Base-by-base conservation (phyloP, 176 grass and related monocot species). In the Juncus effusus region DNA sequence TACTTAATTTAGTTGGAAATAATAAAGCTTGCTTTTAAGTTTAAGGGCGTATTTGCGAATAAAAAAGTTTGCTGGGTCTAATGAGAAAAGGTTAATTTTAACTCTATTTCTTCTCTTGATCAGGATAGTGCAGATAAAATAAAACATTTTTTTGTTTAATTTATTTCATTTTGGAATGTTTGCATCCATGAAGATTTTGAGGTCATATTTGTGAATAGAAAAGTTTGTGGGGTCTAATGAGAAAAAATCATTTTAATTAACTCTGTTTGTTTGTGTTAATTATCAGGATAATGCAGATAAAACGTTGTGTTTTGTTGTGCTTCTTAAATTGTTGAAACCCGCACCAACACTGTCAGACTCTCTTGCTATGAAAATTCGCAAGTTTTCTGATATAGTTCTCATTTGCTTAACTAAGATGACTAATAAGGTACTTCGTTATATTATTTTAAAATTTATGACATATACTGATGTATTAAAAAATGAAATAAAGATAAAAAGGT, bases 381-480 rank as follows among this genome's bases (percentile, higher is more conserved):
- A 99, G 65, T 99, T 99, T 57, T 99, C 85, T 13, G 94, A 99
- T 75, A 77, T 99, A 72, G 94, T 99, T 79, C 85, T 99, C 39
- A 99, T 93, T 87, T 99, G 94, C 67, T 78, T 93, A 78, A 99
- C 92, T 73, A 99, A 99, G 55, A 40, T 99, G 85, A 99, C 94
- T 16, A 28, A 28, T 28, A 99, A 99, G 94, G 94, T 99, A 82
- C 83, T 47, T 47, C 9, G 9, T 47, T 9, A 6, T 47, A 47
- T 47, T 47, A 5, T 47, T 47, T 47, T 47, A 47, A 47, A 9
- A 47, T 47, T 28, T 28, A 28, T 28, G 19, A 28, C 19, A 28
- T 28, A 28, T 28, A 28, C 19, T 28, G 19, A 28, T 28, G 1
- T 28, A 28, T 28, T 28, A 9, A 47, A 47, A 47, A 47, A 47